Evolutionary conservation across 805 yeast genomes (phyloP).

Genomic region (Grigorovia transvaalensis): DNA sequence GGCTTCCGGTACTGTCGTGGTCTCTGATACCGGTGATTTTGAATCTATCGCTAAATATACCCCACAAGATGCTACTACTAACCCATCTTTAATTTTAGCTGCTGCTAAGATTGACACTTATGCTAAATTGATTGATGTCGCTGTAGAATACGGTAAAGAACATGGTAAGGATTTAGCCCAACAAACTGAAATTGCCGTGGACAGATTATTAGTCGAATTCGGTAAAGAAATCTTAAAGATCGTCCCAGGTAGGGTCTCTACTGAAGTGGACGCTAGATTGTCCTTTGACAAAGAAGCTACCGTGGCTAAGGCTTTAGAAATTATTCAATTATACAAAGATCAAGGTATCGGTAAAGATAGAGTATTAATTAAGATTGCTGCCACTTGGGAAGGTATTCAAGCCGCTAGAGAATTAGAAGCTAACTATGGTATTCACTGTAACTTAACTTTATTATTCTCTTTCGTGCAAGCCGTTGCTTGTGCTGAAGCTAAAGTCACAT

Average conservation of each 20-base stretch:
- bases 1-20: conserved; percentile 90
- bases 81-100: conserved; percentile 92
- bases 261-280: conserved; percentile 96
- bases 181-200: conserved; percentile 73
- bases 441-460: conserved; percentile 88
- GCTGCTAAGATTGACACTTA: conserved; percentile 85
- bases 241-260: conserved; percentile 97
- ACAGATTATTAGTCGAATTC: conserved; percentile 84
- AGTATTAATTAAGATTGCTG: conserved; percentile 86
- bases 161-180: conserved; percentile 41
- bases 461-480: conserved; percentile 95
- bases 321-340: conserved; percentile 75
- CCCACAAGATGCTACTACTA: conserved; percentile 98
- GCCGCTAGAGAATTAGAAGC: conserved; percentile 93
- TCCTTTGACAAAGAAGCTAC: conserved; percentile 92
- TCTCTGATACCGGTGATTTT: conserved; percentile 97
- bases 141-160: conserved; percentile 69
- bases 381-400: conserved; percentile 98
- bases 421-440: conserved; percentile 82
- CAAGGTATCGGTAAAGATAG: conserved; percentile 81
- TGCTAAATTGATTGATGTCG: conserved; percentile 77
- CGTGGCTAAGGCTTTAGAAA: conserved; percentile 78
- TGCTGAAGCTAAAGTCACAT: conserved; percentile 92
- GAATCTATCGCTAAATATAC: conserved; percentile 93
- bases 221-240: conserved; percentile 85